phyloP scores from a whole-genome alignment of 352 stramenopile species.

The Pythium apleroticum region DNA sequence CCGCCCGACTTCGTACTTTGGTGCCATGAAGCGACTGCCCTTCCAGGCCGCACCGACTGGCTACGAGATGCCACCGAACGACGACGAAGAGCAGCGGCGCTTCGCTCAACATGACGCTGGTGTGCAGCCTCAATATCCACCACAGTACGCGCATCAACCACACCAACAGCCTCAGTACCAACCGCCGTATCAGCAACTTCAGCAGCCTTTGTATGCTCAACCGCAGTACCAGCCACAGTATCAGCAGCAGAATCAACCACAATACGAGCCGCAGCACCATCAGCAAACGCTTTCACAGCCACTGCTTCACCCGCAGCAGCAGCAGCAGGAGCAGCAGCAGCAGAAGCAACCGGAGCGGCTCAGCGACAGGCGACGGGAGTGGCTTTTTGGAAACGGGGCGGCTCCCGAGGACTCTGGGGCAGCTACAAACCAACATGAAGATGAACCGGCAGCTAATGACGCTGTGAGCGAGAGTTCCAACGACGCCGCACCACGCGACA shows the following conservation, averaged over 20 bases:
- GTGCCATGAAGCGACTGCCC: slow-evolving; percentile 40
- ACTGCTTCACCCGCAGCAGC: background rate
- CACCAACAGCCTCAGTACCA: background rate
- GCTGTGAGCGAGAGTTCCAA: background rate
- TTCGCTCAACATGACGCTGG: background rate
- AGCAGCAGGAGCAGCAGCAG: background rate
- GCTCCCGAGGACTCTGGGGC: background rate
- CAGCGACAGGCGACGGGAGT: background rate
- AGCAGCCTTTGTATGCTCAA: background rate
- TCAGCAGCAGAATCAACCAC: background rate
- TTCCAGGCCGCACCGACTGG: background rate
- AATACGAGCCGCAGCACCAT: background rate
- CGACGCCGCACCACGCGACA: background rate
- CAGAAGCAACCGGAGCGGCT: background rate
- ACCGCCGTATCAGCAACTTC: background rate
- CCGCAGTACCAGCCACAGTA: background rate
- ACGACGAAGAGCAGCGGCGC: slow-evolving; percentile 16
- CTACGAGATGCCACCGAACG: background rate
- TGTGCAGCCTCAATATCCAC: background rate
- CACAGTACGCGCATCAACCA: background rate
- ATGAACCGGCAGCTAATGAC: background rate
- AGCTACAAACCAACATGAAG: background rate
- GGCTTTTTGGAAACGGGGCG: slow-evolving; percentile 3
- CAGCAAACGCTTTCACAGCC: background rate
- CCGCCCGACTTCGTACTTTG: slow-evolving; percentile 56